Evolutionary conservation across 106 monocot genomes (phyloP).

Genomic region (Allium cepa): DNA sequence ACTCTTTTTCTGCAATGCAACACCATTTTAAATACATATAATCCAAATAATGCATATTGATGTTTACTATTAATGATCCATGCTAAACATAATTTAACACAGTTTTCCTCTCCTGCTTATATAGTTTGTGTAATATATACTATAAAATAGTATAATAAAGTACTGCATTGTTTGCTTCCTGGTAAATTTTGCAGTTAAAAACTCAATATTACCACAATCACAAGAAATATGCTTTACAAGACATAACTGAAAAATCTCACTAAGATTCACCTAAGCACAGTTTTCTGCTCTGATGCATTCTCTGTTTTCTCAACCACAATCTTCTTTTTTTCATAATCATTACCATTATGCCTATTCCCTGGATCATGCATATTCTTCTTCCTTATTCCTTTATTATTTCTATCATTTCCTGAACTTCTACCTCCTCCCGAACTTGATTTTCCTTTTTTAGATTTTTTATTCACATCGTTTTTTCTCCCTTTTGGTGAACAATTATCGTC

Average conservation of each 20-base stretch:
- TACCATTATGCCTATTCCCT: slow-evolving; percentile 1
- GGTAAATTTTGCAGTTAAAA: not conserved
- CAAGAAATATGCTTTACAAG: not conserved
- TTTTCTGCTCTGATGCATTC: not conserved
- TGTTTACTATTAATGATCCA: not conserved
- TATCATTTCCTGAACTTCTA: slow-evolving; percentile 8
- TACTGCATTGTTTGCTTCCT: not conserved
- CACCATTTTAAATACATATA: not conserved
- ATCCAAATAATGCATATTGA: not conserved
- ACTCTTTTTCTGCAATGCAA: slow-evolving; percentile 53
- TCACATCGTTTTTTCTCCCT: slow-evolving; percentile 20
- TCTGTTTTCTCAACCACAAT: slow-evolving; percentile 2
- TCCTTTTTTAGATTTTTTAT: slow-evolving; percentile 13
- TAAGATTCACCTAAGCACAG: slow-evolving; percentile 8
- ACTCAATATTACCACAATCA: not conserved
- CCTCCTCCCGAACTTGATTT: not conserved
- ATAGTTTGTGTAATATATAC: not conserved
- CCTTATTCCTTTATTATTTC: slow-evolving; percentile 11
- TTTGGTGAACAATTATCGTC: slow-evolving; percentile 15
- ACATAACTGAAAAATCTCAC: slow-evolving; percentile 26
- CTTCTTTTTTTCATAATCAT: not conserved
- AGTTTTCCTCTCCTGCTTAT: not conserved
- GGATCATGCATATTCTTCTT: not conserved
- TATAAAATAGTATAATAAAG: not conserved
- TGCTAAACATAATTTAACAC: not conserved